phyloP scores from a whole-genome alignment of 192 early-diverging fungal genomes.

The Piromyces finnis region DNA sequence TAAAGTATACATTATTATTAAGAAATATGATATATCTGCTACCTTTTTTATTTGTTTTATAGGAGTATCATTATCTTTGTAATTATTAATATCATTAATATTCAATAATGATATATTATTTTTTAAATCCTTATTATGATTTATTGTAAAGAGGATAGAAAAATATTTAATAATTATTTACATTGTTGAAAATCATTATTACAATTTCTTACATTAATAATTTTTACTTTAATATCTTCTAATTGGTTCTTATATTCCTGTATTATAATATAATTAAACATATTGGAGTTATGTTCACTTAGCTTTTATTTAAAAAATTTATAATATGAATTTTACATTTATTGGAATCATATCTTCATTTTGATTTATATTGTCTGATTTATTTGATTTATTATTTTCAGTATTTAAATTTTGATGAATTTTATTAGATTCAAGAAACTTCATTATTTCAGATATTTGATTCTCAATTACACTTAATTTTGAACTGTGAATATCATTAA shows the following conservation, averaged over 20 bases:
- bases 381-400: neutral
- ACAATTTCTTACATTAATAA: neutral
- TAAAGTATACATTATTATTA: too few relatives aligned
- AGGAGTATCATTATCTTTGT: neutral
- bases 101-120: neutral
- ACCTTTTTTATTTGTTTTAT: neutral
- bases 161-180: too few relatives aligned
- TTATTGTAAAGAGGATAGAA: too few relatives aligned
- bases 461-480: neutral
- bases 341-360: neutral
- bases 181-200: too few relatives aligned
- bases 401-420: neutral
- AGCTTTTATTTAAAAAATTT: too few relatives aligned
- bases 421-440: neutral
- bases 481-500: neutral
- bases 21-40: too few relatives aligned
- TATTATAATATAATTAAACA: too few relatives aligned
- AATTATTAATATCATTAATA: neutral
- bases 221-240: neutral
- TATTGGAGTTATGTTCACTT: too few relatives aligned
- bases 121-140: neutral
- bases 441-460: neutral
- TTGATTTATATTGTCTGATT: neutral
- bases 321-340: too few relatives aligned
- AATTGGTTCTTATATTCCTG: neutral